phyloP scores from a whole-genome alignment of 768 basidiomycete species.

The Arthromyces matolae region DNA sequence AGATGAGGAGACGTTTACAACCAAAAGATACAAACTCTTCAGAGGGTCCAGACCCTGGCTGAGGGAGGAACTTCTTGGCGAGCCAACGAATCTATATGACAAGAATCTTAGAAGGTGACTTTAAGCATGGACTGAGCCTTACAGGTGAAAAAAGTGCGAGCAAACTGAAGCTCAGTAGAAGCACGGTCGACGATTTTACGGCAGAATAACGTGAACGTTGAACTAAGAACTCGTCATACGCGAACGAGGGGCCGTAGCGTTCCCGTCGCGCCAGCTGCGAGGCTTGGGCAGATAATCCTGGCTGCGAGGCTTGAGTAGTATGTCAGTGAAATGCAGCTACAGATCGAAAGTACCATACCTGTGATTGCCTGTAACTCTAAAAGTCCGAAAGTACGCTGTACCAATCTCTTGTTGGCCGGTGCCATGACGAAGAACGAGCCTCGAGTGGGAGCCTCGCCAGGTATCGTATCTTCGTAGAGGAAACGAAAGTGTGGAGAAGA shows the following conservation, averaged over 20 bases:
- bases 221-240: constrained; percentile 68
- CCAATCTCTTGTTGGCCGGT: constrained; percentile 36
- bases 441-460: constrained; percentile 27
- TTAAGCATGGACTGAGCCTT: constrained; percentile 14
- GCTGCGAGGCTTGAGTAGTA: not conserved
- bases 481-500: constrained; percentile 24
- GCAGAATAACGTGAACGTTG: constrained; percentile 38
- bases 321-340: not conserved
- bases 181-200: constrained; percentile 32
- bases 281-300: constrained; percentile 2
- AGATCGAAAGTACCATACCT: constrained; percentile 11
- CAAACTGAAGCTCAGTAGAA: constrained; percentile 31
- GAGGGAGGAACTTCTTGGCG: constrained; percentile 44
- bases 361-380: constrained; percentile 31
- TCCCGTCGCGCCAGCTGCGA: constrained; percentile 20
- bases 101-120: not conserved
- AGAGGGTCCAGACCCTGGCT: constrained; percentile 60
- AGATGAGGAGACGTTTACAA: not conserved
- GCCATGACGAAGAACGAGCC: constrained; percentile 43
- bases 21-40: constrained; percentile 47
- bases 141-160: constrained; percentile 39
- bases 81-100: constrained; percentile 51
- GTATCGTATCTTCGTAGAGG: constrained; percentile 36
- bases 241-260: constrained; percentile 68
- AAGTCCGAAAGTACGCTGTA: constrained; percentile 46